Evolutionary conservation across 2,329 filamentous ascomycete genomes (phyloP).

Genomic region (Ophiostoma ips): DNA sequence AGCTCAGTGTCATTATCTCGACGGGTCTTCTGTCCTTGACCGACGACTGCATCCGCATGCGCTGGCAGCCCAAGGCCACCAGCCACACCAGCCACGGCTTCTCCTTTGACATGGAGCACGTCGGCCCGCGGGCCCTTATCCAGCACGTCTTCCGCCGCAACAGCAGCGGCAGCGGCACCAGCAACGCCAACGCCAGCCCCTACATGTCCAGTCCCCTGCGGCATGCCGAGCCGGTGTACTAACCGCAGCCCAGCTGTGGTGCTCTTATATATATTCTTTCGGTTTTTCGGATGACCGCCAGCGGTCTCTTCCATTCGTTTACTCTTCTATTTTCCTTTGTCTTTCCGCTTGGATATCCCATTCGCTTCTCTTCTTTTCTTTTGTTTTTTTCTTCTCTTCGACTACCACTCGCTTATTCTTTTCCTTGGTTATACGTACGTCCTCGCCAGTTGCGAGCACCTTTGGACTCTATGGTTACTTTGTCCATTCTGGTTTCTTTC

Average conservation of each 20-base stretch:
- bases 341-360: too few species aligned
- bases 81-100: conserved; percentile 24
- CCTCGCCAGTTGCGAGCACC: not conserved
- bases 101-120: conserved; percentile 22
- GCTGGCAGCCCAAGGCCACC: conserved; percentile 44
- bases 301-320: too few species aligned
- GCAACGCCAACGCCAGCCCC: not conserved
- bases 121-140: conserved; percentile 23
- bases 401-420: not conserved
- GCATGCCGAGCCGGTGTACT: conserved; percentile 14
- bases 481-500: too few species aligned
- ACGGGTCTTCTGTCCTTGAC: conserved; percentile 82
- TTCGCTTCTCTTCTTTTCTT: not conserved
- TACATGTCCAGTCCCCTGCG: conserved; percentile 15
- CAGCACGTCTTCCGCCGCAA: conserved; percentile 22
- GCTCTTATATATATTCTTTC: not conserved
- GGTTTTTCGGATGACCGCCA: too few species aligned
- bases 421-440: not conserved
- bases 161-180: conserved; percentile 16
- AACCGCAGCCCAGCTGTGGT: not conserved
- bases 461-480: too few species aligned
- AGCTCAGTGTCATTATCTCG: conserved; percentile 54
- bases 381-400: not conserved
- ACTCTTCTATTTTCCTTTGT: too few species aligned
- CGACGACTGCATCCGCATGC: conserved; percentile 78